Evolutionary conservation across 805 yeast species (phyloP).

Genomic region (Candida sithepensis): DNA sequence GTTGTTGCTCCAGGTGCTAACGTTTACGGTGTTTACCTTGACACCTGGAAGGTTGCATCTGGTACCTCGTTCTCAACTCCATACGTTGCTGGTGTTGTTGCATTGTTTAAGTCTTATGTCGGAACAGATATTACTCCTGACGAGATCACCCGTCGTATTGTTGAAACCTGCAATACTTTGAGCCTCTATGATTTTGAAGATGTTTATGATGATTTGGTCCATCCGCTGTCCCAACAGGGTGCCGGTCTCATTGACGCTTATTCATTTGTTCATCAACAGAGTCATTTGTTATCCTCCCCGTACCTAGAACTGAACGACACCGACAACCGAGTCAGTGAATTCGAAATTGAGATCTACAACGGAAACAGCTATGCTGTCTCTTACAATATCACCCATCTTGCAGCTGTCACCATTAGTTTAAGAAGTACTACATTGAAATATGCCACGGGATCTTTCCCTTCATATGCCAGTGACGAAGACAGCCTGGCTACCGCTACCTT

Average conservation of each 20-base stretch:
- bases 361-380: conserved; percentile 7
- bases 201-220: background rate
- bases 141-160: background rate
- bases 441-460: conserved; percentile 5
- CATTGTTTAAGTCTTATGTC: too few species aligned
- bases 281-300: conserved; percentile 7
- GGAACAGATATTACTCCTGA: too few species aligned
- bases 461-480: conserved; percentile 9
- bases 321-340: conserved; percentile 8
- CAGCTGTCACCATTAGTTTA: background rate
- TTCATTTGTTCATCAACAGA: conserved; percentile 11
- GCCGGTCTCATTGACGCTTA: conserved; percentile 17
- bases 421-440: too few species aligned
- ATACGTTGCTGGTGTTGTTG: too few species aligned
- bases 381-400: conserved; percentile 4
- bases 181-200: too few species aligned
- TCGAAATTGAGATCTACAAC: conserved; percentile 10
- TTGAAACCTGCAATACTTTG: background rate
- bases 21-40: too few species aligned
- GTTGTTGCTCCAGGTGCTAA: too few species aligned
- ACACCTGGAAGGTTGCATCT: too few species aligned
- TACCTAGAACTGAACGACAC: conserved; percentile 12
- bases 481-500: conserved; percentile 8
- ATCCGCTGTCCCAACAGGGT: conserved; percentile 19
- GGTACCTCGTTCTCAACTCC: too few species aligned